Percentiles rank a stretch among this genome's conserved stretches.
phyloP scores from a whole-genome alignment of 257 asterid species.

The Solanum chmielewskii region DNA sequence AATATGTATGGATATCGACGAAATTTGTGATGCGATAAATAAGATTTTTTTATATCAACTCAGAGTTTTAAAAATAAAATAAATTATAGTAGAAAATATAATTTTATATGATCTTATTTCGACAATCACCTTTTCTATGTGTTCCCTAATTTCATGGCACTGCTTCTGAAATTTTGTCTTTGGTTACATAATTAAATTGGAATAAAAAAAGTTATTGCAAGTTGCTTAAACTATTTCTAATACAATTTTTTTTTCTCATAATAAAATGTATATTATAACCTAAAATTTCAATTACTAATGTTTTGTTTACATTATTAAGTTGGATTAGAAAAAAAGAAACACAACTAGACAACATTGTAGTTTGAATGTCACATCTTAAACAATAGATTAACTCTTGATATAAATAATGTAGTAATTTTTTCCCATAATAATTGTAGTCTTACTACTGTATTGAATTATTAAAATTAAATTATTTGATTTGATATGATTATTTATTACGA shows the following conservation, averaged over 20 bases:
- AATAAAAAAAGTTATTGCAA: background rate
- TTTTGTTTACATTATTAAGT: background rate
- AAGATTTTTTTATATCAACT: rapidly evolving
- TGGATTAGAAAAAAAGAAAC: background rate
- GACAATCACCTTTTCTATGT: background rate
- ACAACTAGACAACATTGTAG: background rate
- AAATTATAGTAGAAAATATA: rapidly evolving
- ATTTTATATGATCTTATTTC: background rate
- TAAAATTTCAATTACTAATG: no score
- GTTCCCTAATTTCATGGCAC: background rate
- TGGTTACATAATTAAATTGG: background rate
- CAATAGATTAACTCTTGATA: background rate
- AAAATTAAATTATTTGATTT: background rate
- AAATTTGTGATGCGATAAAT: background rate
- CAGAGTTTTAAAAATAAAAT: no score
- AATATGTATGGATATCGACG: background rate
- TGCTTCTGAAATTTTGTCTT: background rate
- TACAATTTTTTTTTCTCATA: no score
- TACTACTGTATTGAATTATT: background rate
- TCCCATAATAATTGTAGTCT: background rate
- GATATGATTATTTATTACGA: background rate
- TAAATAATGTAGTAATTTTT: background rate
- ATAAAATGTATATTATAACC: no score
- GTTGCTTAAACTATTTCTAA: no score
- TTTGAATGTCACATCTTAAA: background rate